A percentile compares a stretch with the other conserved stretches of the same genome.
phyloP scores from a whole-genome alignment of 805 yeast genomes.

The Hanseniaspora meyeri region DNA sequence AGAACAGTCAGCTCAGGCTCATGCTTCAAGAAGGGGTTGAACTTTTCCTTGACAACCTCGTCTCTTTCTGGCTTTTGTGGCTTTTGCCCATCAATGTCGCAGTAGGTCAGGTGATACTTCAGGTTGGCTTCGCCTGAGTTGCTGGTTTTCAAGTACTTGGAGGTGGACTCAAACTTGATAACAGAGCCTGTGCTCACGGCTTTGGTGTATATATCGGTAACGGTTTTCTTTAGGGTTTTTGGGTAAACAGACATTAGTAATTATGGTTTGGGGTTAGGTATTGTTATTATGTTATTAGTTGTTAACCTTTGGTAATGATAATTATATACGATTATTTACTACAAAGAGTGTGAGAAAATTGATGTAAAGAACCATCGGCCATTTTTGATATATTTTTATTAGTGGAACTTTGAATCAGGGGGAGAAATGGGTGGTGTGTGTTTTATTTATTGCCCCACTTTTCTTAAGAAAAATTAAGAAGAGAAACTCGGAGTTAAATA shows the following conservation, averaged over 20 bases:
- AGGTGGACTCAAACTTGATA: constrained; percentile 39
- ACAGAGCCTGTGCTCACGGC: constrained; percentile 40
- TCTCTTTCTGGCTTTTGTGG: constrained; percentile 30
- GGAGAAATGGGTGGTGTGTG: neutral
- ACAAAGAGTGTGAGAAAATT: no score
- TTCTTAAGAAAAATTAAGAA: no score
- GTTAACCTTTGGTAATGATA: no score
- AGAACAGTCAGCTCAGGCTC: constrained; percentile 62
- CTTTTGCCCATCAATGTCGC: constrained; percentile 6
- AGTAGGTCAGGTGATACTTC: constrained; percentile 20
- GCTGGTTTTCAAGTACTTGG: constrained; percentile 24
- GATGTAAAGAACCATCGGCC: no score
- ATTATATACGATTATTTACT: no score
- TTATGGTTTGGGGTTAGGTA: no score
- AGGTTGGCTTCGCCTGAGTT: constrained; percentile 26
- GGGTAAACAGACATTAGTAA: constrained; percentile 19
- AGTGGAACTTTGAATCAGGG: neutral
- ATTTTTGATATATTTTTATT: neutral
- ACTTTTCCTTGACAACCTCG: constrained; percentile 25
- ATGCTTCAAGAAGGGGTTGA: constrained; percentile 69
- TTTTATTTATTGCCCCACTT: no score
- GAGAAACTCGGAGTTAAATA: no score
- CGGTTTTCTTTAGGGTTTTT: constrained; percentile 28
- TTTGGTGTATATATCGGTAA: constrained; percentile 33
- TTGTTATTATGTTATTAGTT: no score